These are phyloP conservation scores for Aspergillus aculeatinus DNA, from an alignment of 2,329 filamentous ascomycete species.

Conservation along the genomic window DNA sequence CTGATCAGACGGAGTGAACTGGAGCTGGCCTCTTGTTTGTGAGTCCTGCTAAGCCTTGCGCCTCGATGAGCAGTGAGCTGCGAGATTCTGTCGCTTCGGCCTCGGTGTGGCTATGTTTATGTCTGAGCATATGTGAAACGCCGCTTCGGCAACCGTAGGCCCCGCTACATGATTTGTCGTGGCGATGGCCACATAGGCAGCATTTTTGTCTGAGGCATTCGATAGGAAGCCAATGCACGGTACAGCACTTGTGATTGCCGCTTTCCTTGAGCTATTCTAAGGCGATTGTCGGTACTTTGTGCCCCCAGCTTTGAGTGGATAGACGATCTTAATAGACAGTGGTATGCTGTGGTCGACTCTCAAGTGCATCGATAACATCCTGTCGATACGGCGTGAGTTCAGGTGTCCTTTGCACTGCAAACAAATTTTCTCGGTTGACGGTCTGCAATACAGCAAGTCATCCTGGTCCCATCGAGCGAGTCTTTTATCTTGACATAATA, in stretches of 20 bases:
- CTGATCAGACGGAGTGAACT: not conserved
- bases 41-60: not conserved
- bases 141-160: not conserved
- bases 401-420: not conserved
- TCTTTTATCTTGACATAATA: not conserved
- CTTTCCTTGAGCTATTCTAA: not conserved
- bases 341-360: not conserved
- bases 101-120: not conserved
- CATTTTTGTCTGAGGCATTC: not conserved
- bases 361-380: not conserved
- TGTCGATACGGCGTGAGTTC: not conserved
- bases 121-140: not conserved
- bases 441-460: not conserved
- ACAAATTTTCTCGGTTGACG: not conserved
- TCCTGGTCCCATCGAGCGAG: not conserved
- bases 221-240: not conserved
- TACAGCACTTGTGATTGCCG: not conserved
- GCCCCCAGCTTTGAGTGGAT: not conserved
- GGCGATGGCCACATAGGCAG: not conserved
- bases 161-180: not conserved
- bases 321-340: not conserved
- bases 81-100: not conserved
- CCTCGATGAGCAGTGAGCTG: not conserved
- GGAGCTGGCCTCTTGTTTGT: not conserved
- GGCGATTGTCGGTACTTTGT: not conserved